A percentile compares a stretch with the other conserved stretches of the same genome.
Evolutionary conservation across 1,284 basidiomycete species (phyloP).

Genomic region (Megacollybia platyphylla): DNA sequence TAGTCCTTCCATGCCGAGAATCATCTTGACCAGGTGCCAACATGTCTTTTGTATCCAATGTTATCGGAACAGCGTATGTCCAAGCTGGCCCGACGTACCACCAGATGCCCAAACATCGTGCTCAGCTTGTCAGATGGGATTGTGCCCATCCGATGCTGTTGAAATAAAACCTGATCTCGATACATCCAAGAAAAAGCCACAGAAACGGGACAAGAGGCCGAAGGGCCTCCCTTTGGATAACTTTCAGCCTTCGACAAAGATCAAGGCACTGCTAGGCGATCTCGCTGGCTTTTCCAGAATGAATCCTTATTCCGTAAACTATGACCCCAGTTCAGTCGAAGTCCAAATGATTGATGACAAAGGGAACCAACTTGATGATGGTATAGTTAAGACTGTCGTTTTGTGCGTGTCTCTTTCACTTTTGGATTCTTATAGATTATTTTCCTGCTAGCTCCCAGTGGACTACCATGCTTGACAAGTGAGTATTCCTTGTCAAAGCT

Average conservation of each 20-base stretch:
- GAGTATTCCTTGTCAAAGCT: constrained; percentile 12
- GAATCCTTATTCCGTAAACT: constrained; percentile 80
- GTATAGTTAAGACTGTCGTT: constrained; percentile 77
- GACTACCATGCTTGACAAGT: constrained; percentile 94
- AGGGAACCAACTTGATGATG: constrained; percentile 58
- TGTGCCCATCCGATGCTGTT: constrained; percentile 57
- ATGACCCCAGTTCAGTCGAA: constrained; percentile 59
- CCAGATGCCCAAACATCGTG: constrained; percentile 52
- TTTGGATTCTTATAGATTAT: neutral
- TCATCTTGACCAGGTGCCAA: constrained; percentile 83
- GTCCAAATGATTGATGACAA: constrained; percentile 63
- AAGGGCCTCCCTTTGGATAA: constrained; percentile 44
- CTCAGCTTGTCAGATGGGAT: constrained; percentile 58
- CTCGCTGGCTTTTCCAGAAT: constrained; percentile 62
- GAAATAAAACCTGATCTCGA: constrained; percentile 56
- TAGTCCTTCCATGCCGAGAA: constrained; percentile 45
- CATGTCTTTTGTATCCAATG: constrained; percentile 84
- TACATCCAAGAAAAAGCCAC: constrained; percentile 44
- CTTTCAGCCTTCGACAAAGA: constrained; percentile 76
- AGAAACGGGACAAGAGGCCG: constrained; percentile 59
- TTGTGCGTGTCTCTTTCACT: constrained; percentile 48
- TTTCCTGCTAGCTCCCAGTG: constrained; percentile 67
- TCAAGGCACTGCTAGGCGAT: constrained; percentile 67
- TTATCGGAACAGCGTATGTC: constrained; percentile 64
- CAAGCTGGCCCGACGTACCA: constrained; percentile 66